Conservation (phyloP, 2,329 filamentous ascomycete species). For the Trichoderma hamatum region DNA sequence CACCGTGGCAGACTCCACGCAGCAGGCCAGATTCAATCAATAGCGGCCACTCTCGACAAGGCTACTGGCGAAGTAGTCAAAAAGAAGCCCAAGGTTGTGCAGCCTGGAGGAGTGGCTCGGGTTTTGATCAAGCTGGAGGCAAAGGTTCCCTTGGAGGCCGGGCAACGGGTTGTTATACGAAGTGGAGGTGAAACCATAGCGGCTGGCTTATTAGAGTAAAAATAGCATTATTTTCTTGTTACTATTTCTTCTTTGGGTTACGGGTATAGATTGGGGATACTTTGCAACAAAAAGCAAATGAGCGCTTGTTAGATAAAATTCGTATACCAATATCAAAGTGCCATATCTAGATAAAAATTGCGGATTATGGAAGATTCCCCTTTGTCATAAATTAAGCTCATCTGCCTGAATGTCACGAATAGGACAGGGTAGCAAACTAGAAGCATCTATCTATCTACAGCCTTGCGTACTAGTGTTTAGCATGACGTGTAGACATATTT, state of each 20-base stretch:
- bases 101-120: constrained; percentile 76
- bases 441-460: background rate
- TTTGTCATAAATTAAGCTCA: background rate
- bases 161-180: constrained; percentile 78
- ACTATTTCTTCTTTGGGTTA: background rate
- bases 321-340: background rate
- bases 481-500: background rate
- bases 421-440: background rate
- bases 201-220: constrained; percentile 58
- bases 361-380: background rate
- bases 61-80: constrained; percentile 72
- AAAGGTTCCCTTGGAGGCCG: constrained; percentile 78
- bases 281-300: background rate
- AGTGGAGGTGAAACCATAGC: constrained; percentile 82
- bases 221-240: background rate
- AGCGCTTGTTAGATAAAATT: background rate
- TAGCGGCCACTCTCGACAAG: constrained; percentile 79
- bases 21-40: constrained; percentile 70
- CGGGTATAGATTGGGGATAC: background rate
- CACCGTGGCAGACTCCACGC: constrained; percentile 83
- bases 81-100: constrained; percentile 83
- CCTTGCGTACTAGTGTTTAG: background rate
- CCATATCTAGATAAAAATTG: background rate
- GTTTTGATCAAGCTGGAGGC: constrained; percentile 73
- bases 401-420: background rate